Evolutionary conservation across 345 rosid genomes (phyloP).

Genomic region (Citrus cavaleriei): DNA sequence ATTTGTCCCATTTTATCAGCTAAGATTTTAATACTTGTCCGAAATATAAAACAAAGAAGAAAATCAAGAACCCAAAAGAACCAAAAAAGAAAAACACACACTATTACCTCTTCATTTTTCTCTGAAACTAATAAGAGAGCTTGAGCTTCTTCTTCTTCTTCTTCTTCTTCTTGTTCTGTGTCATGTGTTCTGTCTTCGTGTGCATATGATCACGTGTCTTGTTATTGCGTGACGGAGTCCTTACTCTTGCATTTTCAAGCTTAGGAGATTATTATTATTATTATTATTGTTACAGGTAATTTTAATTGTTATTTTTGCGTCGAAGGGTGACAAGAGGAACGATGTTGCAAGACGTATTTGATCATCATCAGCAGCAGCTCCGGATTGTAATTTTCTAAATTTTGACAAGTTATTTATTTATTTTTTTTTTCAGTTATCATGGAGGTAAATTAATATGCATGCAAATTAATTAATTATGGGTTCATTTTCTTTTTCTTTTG

Average conservation of each 20-base stretch:
- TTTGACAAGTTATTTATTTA: neutral
- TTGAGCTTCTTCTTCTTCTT: neutral
- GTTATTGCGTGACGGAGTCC: neutral
- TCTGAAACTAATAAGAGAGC: neutral
- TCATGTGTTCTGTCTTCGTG: neutral
- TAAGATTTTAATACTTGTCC: slow-evolving; percentile 11
- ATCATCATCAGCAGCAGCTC: slow-evolving; percentile 35
- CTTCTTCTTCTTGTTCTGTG: neutral
- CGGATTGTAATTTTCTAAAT: slow-evolving; percentile 25
- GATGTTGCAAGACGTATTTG: slow-evolving; percentile 48
- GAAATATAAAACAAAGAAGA: neutral
- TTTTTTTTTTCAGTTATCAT: neutral
- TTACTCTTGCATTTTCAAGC: neutral
- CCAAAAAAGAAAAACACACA: neutral
- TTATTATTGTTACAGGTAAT: neutral
- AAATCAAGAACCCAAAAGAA: neutral
- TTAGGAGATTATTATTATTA: too few species aligned
- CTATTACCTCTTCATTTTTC: neutral
- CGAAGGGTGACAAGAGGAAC: neutral
- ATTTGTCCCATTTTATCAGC: slow-evolving; percentile 28
- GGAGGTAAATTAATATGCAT: neutral
- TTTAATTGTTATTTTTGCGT: neutral
- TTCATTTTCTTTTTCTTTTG: neutral
- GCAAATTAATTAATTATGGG: neutral
- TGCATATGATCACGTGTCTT: neutral